Conservation (phyloP, 2,329 filamentous ascomycete genomes). For the Fusarium sp. region DNA sequence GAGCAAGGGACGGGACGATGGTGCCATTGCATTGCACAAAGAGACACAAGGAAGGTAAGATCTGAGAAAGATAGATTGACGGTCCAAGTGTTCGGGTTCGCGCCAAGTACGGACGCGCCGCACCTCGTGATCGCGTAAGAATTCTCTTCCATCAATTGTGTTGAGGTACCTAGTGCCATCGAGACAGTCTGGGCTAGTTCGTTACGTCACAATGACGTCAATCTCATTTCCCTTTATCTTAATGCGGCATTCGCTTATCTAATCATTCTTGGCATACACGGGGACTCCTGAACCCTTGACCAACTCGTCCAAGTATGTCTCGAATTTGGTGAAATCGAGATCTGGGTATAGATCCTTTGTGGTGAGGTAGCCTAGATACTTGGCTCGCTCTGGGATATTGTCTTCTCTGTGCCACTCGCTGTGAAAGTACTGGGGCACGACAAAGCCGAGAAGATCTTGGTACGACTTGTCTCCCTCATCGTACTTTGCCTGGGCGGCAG, state of each 20-base stretch:
- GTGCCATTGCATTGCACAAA: background rate
- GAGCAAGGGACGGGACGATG: background rate
- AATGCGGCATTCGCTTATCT: background rate
- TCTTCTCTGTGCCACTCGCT: constrained; percentile 32
- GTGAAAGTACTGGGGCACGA: constrained; percentile 19
- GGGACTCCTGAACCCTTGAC: constrained; percentile 11
- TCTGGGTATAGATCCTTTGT: constrained; percentile 31
- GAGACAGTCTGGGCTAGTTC: background rate
- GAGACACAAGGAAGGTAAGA: background rate
- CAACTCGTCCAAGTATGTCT: constrained; percentile 27
- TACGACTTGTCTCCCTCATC: constrained; percentile 8
- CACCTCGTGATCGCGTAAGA: background rate
- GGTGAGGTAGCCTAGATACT: constrained; percentile 24
- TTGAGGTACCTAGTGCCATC: background rate
- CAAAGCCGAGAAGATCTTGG: background rate
- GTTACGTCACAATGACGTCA: background rate
- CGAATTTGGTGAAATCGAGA: constrained; percentile 13
- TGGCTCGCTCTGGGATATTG: constrained; percentile 23
- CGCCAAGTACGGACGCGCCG: background rate
- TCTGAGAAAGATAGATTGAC: background rate
- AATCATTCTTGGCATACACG: constrained; percentile 11
- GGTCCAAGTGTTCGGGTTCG: background rate
- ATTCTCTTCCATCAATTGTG: background rate
- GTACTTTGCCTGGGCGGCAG: constrained; percentile 1
- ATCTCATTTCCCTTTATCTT: background rate